These are phyloP conservation scores for Mercurialis annua DNA, from an alignment of 345 rosid genomes.

Conservation along the genomic window DNA sequence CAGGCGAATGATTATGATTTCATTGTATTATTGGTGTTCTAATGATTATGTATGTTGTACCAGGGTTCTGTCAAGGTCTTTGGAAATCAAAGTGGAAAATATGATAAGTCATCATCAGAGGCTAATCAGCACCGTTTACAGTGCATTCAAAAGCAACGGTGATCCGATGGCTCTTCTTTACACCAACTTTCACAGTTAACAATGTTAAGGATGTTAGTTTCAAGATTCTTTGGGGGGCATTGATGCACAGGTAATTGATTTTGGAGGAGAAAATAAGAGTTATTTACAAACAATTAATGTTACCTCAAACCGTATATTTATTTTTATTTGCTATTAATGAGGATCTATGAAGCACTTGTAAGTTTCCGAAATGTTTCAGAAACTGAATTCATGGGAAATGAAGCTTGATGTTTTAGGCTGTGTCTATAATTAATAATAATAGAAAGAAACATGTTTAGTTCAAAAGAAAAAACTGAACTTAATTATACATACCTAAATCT, in stretches of 20 bases:
- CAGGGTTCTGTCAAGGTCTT: conserved; percentile 89
- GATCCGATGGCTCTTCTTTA: conserved; percentile 96
- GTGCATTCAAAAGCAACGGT: conserved; percentile 90
- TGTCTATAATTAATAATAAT: too few relatives aligned
- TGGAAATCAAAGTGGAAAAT: conserved; percentile 74
- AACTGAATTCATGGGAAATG: too few relatives aligned
- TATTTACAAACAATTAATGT: background rate
- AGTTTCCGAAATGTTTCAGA: too few relatives aligned
- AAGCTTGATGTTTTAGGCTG: too few relatives aligned
- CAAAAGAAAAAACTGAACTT: too few relatives aligned
- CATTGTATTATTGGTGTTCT: background rate
- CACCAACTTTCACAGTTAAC: conserved; percentile 79
- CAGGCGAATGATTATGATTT: conserved; percentile 65
- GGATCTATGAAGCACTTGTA: too few relatives aligned
- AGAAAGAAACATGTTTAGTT: too few relatives aligned
- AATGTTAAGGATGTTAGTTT: conserved; percentile 61
- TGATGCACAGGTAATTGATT: conserved; percentile 68
- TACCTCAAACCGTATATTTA: background rate
- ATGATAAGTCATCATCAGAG: conserved; percentile 72
- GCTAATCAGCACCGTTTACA: conserved; percentile 89
- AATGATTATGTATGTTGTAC: conserved; percentile 23
- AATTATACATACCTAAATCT: too few relatives aligned
- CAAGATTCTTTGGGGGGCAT: conserved; percentile 72
- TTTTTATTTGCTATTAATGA: background rate
- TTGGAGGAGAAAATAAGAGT: background rate